A percentile compares a stretch with the other conserved stretches of the same genome.
Conservation (phyloP, 2,329 filamentous ascomycete species). For the Cordyceps cateniannulata region DNA sequence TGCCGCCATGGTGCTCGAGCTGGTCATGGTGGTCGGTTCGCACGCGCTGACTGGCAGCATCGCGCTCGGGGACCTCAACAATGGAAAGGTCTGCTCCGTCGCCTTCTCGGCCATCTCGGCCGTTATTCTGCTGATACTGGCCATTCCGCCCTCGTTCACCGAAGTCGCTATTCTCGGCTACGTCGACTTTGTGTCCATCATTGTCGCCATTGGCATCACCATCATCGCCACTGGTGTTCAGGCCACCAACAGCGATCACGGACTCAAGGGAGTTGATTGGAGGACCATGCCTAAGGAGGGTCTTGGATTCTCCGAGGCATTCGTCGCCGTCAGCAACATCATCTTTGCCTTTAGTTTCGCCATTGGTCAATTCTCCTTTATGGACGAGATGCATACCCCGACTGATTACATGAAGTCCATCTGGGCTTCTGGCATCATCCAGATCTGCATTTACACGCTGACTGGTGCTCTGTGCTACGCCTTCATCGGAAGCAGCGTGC, state of each 20-base stretch:
- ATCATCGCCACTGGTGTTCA: conserved; percentile 54
- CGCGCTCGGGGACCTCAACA: conserved; percentile 54
- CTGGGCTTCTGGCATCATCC: conserved; percentile 47
- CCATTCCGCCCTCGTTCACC: conserved; percentile 33
- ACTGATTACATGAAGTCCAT: conserved; percentile 41
- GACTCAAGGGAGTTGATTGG: conserved; percentile 18
- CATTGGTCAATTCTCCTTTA: conserved; percentile 35
- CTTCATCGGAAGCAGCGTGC: conserved; percentile 52
- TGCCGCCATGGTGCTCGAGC: conserved; percentile 48
- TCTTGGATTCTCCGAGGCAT: conserved; percentile 42
- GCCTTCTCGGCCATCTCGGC: conserved; percentile 32
- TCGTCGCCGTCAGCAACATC: conserved; percentile 55
- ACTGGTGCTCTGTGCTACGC: conserved; percentile 60
- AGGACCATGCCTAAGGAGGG: conserved; percentile 30
- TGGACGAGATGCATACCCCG: conserved; percentile 37
- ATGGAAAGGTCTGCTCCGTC: conserved; percentile 36
- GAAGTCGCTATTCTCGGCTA: conserved; percentile 35
- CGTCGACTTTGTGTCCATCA: conserved; percentile 50
- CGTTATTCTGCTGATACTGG: conserved; percentile 30
- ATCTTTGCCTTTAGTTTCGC: conserved; percentile 54
- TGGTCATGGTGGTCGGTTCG: conserved; percentile 61
- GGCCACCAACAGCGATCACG: conserved; percentile 16
- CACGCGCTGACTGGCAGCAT: conserved; percentile 60
- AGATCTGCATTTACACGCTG: conserved; percentile 55
- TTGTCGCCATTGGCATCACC: conserved; percentile 52